Evolutionary conservation across 75 land plant genomes (phyloP).

Genomic region (Selaginella tamariscina): DNA sequence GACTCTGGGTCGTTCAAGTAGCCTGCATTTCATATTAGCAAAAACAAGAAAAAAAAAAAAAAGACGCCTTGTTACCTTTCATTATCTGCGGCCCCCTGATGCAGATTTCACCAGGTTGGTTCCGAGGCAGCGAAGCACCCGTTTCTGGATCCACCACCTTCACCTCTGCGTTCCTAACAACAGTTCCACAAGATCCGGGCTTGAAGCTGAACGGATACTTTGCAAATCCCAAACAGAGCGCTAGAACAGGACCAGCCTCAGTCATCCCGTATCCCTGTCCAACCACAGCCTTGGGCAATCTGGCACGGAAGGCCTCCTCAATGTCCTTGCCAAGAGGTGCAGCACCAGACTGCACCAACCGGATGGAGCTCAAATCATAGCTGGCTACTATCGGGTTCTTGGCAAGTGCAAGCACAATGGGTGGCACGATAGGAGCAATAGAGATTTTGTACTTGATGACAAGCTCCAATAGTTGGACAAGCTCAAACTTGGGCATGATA

Average conservation of each 20-base stretch:
- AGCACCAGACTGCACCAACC: slow-evolving; percentile 6
- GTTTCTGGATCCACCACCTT: slow-evolving; percentile 62
- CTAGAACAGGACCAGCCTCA: slow-evolving; percentile 6
- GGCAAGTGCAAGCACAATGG: slow-evolving; percentile 13
- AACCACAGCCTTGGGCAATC: neutral
- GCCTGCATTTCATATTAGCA: neutral
- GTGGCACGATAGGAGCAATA: slow-evolving; percentile 14
- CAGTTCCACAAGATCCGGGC: slow-evolving; percentile 45
- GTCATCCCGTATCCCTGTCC: slow-evolving; percentile 29
- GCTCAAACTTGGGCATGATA: slow-evolving; percentile 14
- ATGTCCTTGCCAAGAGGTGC: neutral
- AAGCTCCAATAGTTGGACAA: neutral
- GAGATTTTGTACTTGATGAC: neutral
- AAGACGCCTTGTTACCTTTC: slow-evolving; percentile 70
- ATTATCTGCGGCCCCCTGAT: slow-evolving; percentile 60
- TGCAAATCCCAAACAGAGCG: slow-evolving; percentile 8
- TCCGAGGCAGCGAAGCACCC: slow-evolving; percentile 42
- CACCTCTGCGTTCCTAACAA: slow-evolving; percentile 58
- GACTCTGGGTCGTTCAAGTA: neutral
- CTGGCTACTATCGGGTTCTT: neutral
- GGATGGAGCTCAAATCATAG: neutral
- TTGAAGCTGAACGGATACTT: neutral
- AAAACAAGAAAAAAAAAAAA: no score
- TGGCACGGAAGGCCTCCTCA: neutral
- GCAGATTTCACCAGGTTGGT: slow-evolving; percentile 70